A percentile compares a stretch with the other conserved stretches of the same genome.
phyloP scores from a whole-genome alignment of 768 basidiomycete species.

The Leccinum sublutescens region DNA sequence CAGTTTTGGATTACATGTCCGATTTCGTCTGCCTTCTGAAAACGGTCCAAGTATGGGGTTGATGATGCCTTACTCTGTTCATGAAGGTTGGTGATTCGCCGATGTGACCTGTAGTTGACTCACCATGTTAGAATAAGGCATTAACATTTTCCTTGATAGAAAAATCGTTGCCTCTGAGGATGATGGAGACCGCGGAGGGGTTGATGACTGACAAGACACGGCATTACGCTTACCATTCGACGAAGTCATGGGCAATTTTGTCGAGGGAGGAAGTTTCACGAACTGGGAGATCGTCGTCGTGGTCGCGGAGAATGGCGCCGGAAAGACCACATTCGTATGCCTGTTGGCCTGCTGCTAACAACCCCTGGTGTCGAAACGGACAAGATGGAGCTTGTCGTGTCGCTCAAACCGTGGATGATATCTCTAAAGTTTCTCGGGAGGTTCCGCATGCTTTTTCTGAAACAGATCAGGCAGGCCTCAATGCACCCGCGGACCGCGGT shows the following conservation, averaged over 20 bases:
- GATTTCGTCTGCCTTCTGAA: conserved; percentile 94
- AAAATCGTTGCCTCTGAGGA: conserved; percentile 93
- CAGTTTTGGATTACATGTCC: conserved; percentile 95
- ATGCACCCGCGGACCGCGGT: conserved; percentile 99
- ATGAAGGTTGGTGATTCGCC: conserved; percentile 68
- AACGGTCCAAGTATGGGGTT: conserved; percentile 96
- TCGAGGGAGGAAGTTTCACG: conserved; percentile 86
- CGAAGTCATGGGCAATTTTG: conserved; percentile 92
- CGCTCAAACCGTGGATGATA: conserved; percentile 78
- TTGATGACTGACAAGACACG: conserved; percentile 80
- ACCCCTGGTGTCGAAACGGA: conserved; percentile 77
- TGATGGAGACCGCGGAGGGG: conserved; percentile 95
- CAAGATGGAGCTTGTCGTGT: conserved; percentile 79
- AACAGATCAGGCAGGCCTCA: conserved; percentile 80
- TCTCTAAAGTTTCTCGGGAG: conserved; percentile 83
- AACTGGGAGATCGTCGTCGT: conserved; percentile 99
- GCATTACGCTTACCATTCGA: conserved; percentile 87
- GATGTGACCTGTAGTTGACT: conserved; percentile 1
- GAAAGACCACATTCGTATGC: conserved; percentile 97
- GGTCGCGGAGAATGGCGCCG: conserved; percentile 98
- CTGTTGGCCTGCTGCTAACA: conserved; percentile 83
- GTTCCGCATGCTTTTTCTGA: conserved; percentile 63
- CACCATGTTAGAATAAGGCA: conserved; percentile 50
- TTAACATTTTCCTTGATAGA: conserved; percentile 99
- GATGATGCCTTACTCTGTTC: conserved; percentile 94